Evolutionary conservation across 2,329 filamentous ascomycete species (phyloP).

Genomic region (Sarocladium kiliense): DNA sequence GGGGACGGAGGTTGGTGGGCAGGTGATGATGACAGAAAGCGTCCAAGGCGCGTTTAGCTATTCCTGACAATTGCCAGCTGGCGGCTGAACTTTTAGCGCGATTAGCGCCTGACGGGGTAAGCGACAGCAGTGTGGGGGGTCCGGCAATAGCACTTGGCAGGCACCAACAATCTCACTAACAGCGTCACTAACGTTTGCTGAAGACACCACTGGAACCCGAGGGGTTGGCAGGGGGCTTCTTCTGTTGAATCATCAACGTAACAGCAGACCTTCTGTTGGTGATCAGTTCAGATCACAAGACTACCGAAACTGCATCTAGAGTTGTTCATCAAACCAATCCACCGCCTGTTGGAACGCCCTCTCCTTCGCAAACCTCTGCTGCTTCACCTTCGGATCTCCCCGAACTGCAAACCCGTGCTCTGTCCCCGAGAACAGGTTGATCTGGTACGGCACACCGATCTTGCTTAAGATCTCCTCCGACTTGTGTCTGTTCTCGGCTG

Average conservation of each 20-base stretch:
- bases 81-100: background rate
- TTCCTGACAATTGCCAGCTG: background rate
- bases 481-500: conserved; percentile 46
- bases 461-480: conserved; percentile 55
- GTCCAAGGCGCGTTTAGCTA: background rate
- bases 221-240: too few species aligned
- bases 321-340: conserved; percentile 62
- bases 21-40: conserved; percentile 2
- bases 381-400: conserved; percentile 46
- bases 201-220: background rate
- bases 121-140: background rate
- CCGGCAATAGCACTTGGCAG: background rate
- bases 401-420: conserved; percentile 71
- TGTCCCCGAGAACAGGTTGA: conserved; percentile 64
- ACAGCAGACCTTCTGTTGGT: too few species aligned
- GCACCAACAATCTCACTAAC: background rate
- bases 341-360: conserved; percentile 73
- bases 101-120: background rate
- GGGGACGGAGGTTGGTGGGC: background rate
- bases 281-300: too few species aligned
- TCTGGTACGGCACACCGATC: conserved; percentile 56
- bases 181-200: background rate
- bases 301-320: too few species aligned
- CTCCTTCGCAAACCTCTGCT: conserved; percentile 67
- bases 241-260: too few species aligned